Conservation (phyloP, 2,329 filamentous ascomycete species). For the Calycina herbarum region DNA sequence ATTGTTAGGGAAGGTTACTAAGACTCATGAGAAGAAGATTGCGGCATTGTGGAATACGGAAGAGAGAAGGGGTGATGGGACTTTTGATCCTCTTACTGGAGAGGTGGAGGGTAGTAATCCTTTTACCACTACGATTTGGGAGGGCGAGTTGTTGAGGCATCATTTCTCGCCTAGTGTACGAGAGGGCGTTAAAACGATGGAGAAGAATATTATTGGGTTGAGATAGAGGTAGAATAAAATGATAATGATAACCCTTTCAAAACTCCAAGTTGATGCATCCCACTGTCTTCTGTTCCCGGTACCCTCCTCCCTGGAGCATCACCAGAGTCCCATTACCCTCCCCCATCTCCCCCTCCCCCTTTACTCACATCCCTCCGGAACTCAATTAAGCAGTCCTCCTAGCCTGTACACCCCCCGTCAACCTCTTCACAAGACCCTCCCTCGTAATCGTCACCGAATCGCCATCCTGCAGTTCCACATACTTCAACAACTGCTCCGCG, state of each 20-base stretch:
- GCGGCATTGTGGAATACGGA: conserved; percentile 91
- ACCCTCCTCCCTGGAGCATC: no score
- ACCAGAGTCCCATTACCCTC: neutral
- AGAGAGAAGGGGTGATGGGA: conserved; percentile 86
- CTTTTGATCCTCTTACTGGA: conserved; percentile 71
- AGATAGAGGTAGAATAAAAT: conserved; percentile 20
- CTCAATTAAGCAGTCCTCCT: neutral
- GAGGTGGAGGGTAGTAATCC: conserved; percentile 87
- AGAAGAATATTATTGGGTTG: conserved; percentile 53
- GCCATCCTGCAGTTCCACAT: conserved; percentile 27
- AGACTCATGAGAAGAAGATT: conserved; percentile 80
- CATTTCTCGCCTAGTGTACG: conserved; percentile 88
- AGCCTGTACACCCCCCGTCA: neutral
- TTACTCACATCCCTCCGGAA: neutral
- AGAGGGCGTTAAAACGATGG: conserved; percentile 68
- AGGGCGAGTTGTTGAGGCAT: conserved; percentile 79
- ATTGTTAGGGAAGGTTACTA: conserved; percentile 74
- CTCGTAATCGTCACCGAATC: conserved; percentile 22
- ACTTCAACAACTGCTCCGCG: conserved; percentile 24
- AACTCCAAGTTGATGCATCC: neutral
- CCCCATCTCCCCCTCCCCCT: neutral
- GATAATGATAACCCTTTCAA: neutral
- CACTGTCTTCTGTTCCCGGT: neutral
- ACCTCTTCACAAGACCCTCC: conserved; percentile 5
- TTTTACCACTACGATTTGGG: conserved; percentile 88